Base-by-base conservation (phyloP, 2,329 filamentous ascomycete genomes). In the Didymella keratinophila region DNA sequence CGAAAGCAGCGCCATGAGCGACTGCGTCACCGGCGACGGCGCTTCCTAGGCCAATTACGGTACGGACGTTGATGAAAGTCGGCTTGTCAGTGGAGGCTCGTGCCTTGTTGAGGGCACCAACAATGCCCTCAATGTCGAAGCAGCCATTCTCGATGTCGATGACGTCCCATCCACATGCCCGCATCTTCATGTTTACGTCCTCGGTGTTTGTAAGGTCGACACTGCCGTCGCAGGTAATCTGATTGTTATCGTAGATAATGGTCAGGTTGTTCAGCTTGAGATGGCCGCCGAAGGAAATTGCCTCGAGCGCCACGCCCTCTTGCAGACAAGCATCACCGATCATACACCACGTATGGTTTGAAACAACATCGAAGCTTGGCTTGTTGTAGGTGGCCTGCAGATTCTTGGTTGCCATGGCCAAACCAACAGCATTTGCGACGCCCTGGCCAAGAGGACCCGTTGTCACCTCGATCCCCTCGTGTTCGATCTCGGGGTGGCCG, bases 171-270 rank as follows among this genome's bases (percentile, higher is more conserved):
- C 83, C 83, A 34, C 78, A 83, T 6, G 84, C 83, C 3, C 78
- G 72, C 83, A 86, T 86, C 72, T 86, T 87, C 16, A 77, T 71
- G 56, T 86, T 85, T 65, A 86, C 76, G 45, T 87, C 83, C 63
- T 87, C 84, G 0, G 79, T 83, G 60, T 84, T 85, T 2, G 79
- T 79, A 41, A 81, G 74, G 68, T 86, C 83, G 2, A 86, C 79
- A 2, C 79, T 80, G 1, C 85, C 85, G 56, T 87, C 85, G 64
- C 84, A 87, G 5, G 84, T 86, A 46, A 87, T 77, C 64, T 85
- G 82, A 69, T 87, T 87, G 71, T 87, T 87, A 63, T 87, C 85
- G 62, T 87, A 87, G 45, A 86, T 82, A 25, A 87, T 72, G 3
- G 80, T 81, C 1, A 87, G 73, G 68, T 87, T 87, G 72, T 83